Evolutionary conservation across 305 asterid genomes (phyloP).

Genomic region (Rubia balearica): DNA sequence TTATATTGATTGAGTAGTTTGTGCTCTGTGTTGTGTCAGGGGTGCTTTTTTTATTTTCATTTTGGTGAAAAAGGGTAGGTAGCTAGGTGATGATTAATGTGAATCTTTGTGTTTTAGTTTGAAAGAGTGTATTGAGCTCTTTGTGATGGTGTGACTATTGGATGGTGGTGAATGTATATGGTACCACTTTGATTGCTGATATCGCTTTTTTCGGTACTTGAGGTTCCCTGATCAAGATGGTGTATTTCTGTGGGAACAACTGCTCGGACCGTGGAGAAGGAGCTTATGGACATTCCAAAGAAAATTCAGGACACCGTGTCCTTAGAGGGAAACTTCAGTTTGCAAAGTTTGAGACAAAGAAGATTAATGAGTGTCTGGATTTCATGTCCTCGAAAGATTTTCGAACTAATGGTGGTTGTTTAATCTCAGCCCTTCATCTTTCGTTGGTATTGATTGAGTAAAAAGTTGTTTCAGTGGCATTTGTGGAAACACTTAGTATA

Average conservation of each 20-base stretch:
- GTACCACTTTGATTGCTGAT: conserved; percentile 5
- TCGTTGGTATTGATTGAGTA: neutral
- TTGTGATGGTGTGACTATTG: neutral
- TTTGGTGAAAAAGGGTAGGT: neutral
- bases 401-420: conserved; percentile 39
- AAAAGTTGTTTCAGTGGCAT: neutral
- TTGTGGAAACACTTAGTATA: neutral
- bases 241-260: conserved; percentile 53
- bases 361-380: conserved; percentile 58
- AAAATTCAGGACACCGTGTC: conserved; percentile 27
- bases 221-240: conserved; percentile 81
- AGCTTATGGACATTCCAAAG: conserved; percentile 26
- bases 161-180: neutral
- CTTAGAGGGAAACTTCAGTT: conserved; percentile 58
- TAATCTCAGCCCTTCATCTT: conserved; percentile 8
- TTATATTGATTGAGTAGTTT: conserved; percentile 1
- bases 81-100: neutral
- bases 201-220: conserved; percentile 10
- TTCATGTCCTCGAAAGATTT: conserved; percentile 62
- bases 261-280: conserved; percentile 34
- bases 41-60: neutral
- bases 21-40: neutral
- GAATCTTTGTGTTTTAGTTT: neutral
- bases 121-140: neutral
- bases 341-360: conserved; percentile 67